These are phyloP conservation scores for Cercospora nicotianae DNA, from an alignment of 2,329 filamentous ascomycete species.

Conservation along the genomic window DNA sequence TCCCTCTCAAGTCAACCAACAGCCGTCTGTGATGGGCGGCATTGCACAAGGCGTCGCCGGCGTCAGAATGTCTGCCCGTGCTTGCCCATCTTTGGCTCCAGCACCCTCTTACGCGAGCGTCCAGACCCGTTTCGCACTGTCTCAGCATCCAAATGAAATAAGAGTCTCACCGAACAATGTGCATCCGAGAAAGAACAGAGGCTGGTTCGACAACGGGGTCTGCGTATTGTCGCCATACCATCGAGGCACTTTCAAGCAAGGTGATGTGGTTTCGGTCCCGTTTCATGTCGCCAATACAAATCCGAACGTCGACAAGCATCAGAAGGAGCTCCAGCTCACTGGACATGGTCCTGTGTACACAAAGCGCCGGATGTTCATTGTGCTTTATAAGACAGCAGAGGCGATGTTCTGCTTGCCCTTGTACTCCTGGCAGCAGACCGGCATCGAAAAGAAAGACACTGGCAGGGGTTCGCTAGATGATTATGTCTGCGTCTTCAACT, in stretches of 20 bases:
- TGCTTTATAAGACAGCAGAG: slow-evolving; percentile 8
- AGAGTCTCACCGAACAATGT: neutral
- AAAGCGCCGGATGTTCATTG: slow-evolving; percentile 19
- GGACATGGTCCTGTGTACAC: slow-evolving; percentile 6
- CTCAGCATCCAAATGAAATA: neutral
- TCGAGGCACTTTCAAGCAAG: slow-evolving; percentile 2
- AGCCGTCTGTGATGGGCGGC: too few species aligned
- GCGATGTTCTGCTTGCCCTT: slow-evolving; percentile 18
- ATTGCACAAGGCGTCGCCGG: too few species aligned
- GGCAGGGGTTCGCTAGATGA: neutral
- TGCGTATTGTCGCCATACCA: slow-evolving; percentile 8
- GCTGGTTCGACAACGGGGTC: slow-evolving; percentile 7
- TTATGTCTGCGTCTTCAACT: slow-evolving; percentile 11
- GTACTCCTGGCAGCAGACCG: slow-evolving; percentile 8
- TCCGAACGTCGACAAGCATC: neutral
- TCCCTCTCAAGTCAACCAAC: too few species aligned
- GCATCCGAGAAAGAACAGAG: neutral
- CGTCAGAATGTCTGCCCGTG: too few species aligned
- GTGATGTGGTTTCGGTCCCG: slow-evolving; percentile 13
- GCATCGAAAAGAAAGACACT: slow-evolving; percentile 1
- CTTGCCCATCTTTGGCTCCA: neutral
- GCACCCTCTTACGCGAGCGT: neutral
- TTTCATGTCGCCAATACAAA: slow-evolving; percentile 14
- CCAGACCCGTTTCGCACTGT: neutral
- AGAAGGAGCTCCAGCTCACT: neutral